Percentiles rank a stretch among this genome's conserved stretches.
phyloP scores from a whole-genome alignment of 306 rosid genomes.

The Rosa multiflora region DNA sequence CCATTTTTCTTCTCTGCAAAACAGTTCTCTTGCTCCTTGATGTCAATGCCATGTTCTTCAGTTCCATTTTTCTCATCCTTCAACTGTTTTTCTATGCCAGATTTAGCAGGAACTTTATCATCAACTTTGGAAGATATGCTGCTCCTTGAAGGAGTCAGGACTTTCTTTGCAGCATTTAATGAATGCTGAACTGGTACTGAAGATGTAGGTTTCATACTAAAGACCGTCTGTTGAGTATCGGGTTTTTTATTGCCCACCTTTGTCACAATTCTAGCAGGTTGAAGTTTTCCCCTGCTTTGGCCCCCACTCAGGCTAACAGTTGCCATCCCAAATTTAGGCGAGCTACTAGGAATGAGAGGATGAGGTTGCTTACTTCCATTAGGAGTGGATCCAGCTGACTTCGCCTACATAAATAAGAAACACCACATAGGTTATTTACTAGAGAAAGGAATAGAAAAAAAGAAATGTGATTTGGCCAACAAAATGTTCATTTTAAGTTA shows the following conservation, averaged over 20 bases:
- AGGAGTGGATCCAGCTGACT: constrained; percentile 58
- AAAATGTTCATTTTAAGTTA: constrained; percentile 9
- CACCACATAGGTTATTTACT: not conserved
- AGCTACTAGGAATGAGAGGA: constrained; percentile 42
- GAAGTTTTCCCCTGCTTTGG: constrained; percentile 52
- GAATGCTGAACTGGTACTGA: constrained; percentile 36
- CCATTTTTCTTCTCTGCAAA: not conserved
- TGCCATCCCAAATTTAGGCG: constrained; percentile 49
- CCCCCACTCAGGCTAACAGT: constrained; percentile 42
- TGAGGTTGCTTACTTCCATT: constrained; percentile 51
- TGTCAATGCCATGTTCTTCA: constrained; percentile 25
- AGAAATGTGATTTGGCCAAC: constrained; percentile 12
- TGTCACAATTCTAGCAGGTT: constrained; percentile 38
- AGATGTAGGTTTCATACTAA: constrained; percentile 25
- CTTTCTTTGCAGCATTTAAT: constrained; percentile 36
- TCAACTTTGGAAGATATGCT: constrained; percentile 26
- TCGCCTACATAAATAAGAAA: constrained; percentile 46
- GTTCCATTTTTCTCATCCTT: constrained; percentile 19
- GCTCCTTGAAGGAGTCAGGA: constrained; percentile 32
- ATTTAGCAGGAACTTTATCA: constrained; percentile 21
- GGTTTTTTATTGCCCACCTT: constrained; percentile 22
- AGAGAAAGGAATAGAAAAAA: not conserved
- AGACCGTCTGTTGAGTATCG: constrained; percentile 33
- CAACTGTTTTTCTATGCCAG: constrained; percentile 22
- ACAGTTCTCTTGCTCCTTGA: constrained; percentile 20